Conservation (phyloP, 345 rosid species). For the Passiflora organensis region DNA sequence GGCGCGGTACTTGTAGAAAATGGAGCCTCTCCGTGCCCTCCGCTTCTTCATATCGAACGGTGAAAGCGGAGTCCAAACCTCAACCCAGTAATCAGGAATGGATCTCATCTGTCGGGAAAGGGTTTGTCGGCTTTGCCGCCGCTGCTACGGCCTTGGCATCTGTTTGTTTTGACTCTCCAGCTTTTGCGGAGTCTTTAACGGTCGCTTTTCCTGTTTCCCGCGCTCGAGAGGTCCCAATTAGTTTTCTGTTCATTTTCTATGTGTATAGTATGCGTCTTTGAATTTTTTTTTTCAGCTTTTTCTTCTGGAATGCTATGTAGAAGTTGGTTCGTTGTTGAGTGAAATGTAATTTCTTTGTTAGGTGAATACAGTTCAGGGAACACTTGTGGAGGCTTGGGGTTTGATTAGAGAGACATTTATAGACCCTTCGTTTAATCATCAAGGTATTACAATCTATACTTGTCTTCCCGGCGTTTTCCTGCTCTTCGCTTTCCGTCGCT, state of each 20-base stretch:
- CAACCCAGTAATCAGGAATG: slow-evolving; percentile 13
- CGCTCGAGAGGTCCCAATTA: slow-evolving; percentile 54
- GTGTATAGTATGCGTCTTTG: too few species aligned
- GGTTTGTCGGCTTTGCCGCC: slow-evolving; percentile 49
- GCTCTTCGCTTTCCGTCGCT: too few species aligned
- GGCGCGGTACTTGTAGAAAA: slow-evolving; percentile 15
- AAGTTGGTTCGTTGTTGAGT: too few species aligned
- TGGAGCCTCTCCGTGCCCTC: slow-evolving; percentile 19
- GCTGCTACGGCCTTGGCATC: slow-evolving; percentile 51
- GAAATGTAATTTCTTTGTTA: slow-evolving; percentile 30
- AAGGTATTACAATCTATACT: slow-evolving; percentile 35
- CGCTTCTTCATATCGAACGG: slow-evolving; percentile 12
- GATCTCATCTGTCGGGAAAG: slow-evolving; percentile 33
- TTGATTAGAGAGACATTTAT: slow-evolving; percentile 83
- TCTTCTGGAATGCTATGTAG: too few species aligned
- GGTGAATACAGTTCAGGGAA: slow-evolving; percentile 86
- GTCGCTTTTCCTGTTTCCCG: slow-evolving; percentile 84
- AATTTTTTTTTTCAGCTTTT: too few species aligned
- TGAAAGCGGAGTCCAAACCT: slow-evolving; percentile 15
- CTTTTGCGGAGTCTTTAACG: slow-evolving; percentile 66
- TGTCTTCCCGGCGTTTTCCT: too few species aligned
- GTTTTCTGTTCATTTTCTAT: background rate
- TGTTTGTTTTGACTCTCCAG: slow-evolving; percentile 48
- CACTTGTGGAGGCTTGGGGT: slow-evolving; percentile 95
- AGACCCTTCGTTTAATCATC: slow-evolving; percentile 84